Evolutionary conservation across 495 filamentous ascomycete genomes (phyloP).

Genomic region (Oidiodendron maius): DNA sequence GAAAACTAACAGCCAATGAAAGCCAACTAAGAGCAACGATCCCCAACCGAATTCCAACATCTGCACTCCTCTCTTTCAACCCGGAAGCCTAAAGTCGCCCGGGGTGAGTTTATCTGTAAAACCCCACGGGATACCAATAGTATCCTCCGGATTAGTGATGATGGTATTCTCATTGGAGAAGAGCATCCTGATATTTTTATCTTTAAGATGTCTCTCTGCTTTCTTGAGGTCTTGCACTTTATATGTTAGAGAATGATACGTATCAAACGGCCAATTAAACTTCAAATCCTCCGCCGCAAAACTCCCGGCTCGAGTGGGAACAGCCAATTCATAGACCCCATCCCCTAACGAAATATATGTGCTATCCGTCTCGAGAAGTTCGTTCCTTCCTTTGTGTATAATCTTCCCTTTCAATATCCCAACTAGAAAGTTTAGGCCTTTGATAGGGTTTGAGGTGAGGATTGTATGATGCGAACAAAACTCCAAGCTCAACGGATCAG

Average conservation of each 20-base stretch:
- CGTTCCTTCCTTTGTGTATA: background rate
- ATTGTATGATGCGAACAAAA: constrained; percentile 2
- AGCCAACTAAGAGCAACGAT: no score
- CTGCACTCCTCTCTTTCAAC: no score
- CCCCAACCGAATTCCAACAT: no score
- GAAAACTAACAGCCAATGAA: no score
- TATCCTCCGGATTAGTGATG: background rate
- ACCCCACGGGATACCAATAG: background rate
- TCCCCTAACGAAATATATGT: constrained; percentile 1
- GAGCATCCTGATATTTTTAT: background rate
- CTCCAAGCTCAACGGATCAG: background rate
- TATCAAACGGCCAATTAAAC: background rate
- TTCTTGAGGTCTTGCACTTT: background rate
- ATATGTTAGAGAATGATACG: background rate
- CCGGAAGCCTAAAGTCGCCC: background rate
- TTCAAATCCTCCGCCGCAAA: background rate
- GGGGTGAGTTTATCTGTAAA: background rate
- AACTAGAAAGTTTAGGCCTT: background rate
- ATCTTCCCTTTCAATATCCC: background rate
- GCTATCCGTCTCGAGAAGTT: constrained; percentile 1
- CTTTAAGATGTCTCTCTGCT: constrained; percentile 1
- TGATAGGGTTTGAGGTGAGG: background rate
- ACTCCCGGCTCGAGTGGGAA: background rate
- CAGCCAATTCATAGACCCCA: constrained; percentile 1
- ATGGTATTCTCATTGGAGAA: background rate